phyloP scores from a whole-genome alignment of 2,329 filamentous ascomycete genomes.

The Stemphylium lycopersici region DNA sequence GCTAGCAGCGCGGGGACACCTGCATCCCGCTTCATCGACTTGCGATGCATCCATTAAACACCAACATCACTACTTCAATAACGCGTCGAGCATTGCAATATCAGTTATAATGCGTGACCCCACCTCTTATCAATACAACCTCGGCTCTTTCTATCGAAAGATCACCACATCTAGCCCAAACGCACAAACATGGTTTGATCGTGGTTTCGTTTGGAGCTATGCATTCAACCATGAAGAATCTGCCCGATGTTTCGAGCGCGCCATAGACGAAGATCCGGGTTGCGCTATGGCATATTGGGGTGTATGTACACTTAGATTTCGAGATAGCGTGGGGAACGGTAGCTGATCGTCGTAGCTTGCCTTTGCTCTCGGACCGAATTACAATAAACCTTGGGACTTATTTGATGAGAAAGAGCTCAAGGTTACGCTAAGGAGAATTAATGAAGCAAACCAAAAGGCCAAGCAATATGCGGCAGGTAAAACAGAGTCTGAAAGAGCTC shows the following conservation, averaged over 20 bases:
- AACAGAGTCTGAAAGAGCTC: constrained; percentile 63
- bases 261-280: constrained; percentile 59
- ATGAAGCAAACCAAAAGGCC: constrained; percentile 56
- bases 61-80: neutral
- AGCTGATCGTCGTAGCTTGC: constrained; percentile 56
- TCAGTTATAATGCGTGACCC: constrained; percentile 4
- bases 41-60: neutral
- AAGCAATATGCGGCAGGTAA: constrained; percentile 45
- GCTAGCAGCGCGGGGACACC: neutral
- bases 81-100: neutral
- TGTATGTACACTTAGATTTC: constrained; percentile 20
- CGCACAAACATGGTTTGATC: constrained; percentile 72
- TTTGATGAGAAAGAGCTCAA: constrained; percentile 69
- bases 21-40: neutral
- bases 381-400: constrained; percentile 78
- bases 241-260: constrained; percentile 66
- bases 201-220: constrained; percentile 75
- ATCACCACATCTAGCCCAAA: constrained; percentile 60
- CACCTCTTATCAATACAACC: constrained; percentile 54
- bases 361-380: constrained; percentile 75
- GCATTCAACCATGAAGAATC: constrained; percentile 79
- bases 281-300: constrained; percentile 74
- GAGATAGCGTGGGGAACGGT: neutral
- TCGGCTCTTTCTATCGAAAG: constrained; percentile 64
- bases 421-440: constrained; percentile 57